These are phyloP conservation scores for Alternaria arborescens DNA, from an alignment of 2,329 filamentous ascomycete genomes.

Conservation along the genomic window DNA sequence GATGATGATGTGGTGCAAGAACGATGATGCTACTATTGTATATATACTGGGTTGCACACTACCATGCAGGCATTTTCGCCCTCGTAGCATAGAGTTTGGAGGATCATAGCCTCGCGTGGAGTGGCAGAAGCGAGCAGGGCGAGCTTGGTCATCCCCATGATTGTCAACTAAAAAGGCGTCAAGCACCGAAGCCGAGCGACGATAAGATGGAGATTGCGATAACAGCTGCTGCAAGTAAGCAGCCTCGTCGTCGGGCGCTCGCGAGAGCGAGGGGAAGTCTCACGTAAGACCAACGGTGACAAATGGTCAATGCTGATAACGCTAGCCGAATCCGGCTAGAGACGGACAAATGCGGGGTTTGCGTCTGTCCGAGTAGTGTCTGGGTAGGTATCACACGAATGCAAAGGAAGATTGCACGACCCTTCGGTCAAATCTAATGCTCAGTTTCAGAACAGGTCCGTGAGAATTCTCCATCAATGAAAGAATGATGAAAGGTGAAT, in stretches of 20 bases:
- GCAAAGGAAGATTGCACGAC: background rate
- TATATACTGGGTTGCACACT: background rate
- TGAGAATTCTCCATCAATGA: background rate
- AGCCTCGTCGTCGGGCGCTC: background rate
- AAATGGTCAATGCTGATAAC: background rate
- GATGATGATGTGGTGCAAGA: background rate
- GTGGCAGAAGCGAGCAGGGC: conserved; percentile 6
- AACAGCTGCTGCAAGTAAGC: background rate
- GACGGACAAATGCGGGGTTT: background rate
- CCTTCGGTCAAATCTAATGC: background rate
- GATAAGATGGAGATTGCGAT: background rate
- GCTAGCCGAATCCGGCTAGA: background rate
- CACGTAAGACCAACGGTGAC: background rate
- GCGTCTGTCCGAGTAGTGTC: background rate
- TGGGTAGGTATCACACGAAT: background rate
- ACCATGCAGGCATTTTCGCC: background rate
- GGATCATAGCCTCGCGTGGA: background rate
- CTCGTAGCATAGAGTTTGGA: background rate
- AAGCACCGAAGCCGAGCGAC: background rate
- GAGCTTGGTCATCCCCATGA: conserved; percentile 11
- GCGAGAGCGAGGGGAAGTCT: background rate
- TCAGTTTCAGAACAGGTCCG: background rate
- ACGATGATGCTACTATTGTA: background rate
- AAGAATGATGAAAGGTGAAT: background rate
- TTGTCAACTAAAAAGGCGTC: background rate